phyloP scores from a whole-genome alignment of 2,329 filamentous ascomycete genomes.

The Aspergillus phoenicis region DNA sequence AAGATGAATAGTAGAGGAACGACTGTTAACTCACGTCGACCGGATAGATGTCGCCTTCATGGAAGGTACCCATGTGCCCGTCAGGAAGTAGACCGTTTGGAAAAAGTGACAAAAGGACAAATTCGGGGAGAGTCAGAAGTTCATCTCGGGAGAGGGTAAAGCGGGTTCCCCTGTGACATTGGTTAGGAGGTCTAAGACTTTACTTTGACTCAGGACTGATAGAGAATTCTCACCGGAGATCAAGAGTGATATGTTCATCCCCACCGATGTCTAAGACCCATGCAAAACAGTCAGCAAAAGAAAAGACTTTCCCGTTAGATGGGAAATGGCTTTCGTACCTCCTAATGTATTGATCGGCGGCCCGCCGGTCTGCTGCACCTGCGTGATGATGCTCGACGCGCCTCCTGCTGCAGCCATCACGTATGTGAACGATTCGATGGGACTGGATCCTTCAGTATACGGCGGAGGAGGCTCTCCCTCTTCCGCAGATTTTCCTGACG shows the following conservation, averaged over 20 bases:
- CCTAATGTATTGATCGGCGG: slow-evolving; percentile 86
- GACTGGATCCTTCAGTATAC: slow-evolving; percentile 91
- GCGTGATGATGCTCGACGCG: slow-evolving; percentile 97
- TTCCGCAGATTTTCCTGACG: slow-evolving; percentile 70
- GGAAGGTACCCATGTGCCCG: slow-evolving; percentile 89
- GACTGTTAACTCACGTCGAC: slow-evolving; percentile 74
- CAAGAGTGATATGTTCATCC: slow-evolving; percentile 93
- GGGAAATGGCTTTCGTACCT: slow-evolving; percentile 57
- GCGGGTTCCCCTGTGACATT: slow-evolving; percentile 71
- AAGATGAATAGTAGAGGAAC: background rate
- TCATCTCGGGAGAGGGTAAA: slow-evolving; percentile 96
- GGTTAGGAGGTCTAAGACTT: slow-evolving; percentile 17
- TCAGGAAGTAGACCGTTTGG: slow-evolving; percentile 98
- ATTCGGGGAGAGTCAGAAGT: slow-evolving; percentile 91
- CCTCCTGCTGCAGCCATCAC: slow-evolving; percentile 97
- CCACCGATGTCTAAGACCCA: slow-evolving; percentile 68
- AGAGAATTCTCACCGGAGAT: slow-evolving; percentile 72
- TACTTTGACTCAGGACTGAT: slow-evolving; percentile 13
- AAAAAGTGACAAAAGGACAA: slow-evolving; percentile 95
- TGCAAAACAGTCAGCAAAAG: slow-evolving; percentile 19
- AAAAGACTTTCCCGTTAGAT: background rate
- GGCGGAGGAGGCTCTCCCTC: slow-evolving; percentile 93
- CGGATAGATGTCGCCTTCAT: slow-evolving; percentile 91
- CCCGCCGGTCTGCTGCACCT: slow-evolving; percentile 88
- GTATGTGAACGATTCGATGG: slow-evolving; percentile 89